Evolutionary conservation across 2,329 filamentous ascomycete genomes (phyloP).

Genomic region (Reticulascus tulasneorum): DNA sequence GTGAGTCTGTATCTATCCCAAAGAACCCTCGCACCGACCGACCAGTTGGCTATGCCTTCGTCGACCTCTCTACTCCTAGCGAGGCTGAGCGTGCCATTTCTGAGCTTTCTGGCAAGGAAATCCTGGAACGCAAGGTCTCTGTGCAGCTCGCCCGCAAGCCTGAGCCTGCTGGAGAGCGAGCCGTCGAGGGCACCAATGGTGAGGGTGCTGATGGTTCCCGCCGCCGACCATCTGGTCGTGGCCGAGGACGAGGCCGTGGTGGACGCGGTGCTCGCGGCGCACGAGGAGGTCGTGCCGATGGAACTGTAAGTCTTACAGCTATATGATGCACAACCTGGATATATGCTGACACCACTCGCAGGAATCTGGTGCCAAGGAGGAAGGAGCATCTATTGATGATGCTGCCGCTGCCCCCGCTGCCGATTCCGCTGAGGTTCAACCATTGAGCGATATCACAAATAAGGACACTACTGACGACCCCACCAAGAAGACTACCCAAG

Average conservation of each 20-base stretch:
- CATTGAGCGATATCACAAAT: slow-evolving; percentile 60
- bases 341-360: slow-evolving; percentile 6
- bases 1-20: slow-evolving; percentile 97
- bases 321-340: background rate
- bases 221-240: slow-evolving; percentile 59
- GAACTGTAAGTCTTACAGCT: slow-evolving; percentile 16
- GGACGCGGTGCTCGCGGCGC: slow-evolving; percentile 62
- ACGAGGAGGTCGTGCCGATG: slow-evolving; percentile 57
- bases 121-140: slow-evolving; percentile 97
- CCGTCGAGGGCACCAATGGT: slow-evolving; percentile 68
- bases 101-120: slow-evolving; percentile 95
- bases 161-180: slow-evolving; percentile 75
- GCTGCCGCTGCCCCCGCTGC: slow-evolving; percentile 42
- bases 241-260: slow-evolving; percentile 66
- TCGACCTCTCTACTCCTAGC: slow-evolving; percentile 89
- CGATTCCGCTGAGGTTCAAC: slow-evolving; percentile 49
- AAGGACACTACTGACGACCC: slow-evolving; percentile 56
- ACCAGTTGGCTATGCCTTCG: slow-evolving; percentile 97
- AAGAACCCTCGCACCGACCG: slow-evolving; percentile 99
- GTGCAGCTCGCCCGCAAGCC: slow-evolving; percentile 98
- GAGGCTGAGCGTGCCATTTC: slow-evolving; percentile 95
- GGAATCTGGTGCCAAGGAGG: slow-evolving; percentile 35
- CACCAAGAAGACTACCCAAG: slow-evolving; percentile 48
- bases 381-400: slow-evolving; percentile 40
- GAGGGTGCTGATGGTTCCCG: slow-evolving; percentile 68